phyloP scores from a whole-genome alignment of 2,329 filamentous ascomycete genomes.

The Clarireedia sp. region DNA sequence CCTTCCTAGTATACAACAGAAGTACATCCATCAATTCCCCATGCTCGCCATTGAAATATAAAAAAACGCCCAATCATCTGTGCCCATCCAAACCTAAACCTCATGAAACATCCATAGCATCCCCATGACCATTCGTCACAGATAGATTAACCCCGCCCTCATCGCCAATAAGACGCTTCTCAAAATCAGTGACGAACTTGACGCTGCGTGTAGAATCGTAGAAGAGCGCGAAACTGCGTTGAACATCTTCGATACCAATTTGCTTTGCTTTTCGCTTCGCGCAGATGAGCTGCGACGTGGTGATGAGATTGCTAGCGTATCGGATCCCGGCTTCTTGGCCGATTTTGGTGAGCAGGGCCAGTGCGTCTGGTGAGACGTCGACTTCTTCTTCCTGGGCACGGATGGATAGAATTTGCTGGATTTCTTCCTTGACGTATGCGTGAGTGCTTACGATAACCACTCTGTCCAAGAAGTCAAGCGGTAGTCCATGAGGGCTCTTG shows the following conservation, averaged over 20 bases:
- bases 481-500: conserved; percentile 84
- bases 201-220: conserved; percentile 84
- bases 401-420: conserved; percentile 86
- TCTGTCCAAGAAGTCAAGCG: conserved; percentile 90
- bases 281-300: conserved; percentile 79
- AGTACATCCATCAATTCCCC: not conserved
- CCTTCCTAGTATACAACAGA: conserved; percentile 10
- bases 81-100: not conserved
- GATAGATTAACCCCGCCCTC: conserved; percentile 70
- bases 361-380: conserved; percentile 79
- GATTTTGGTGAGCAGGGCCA: conserved; percentile 91
- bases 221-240: conserved; percentile 89
- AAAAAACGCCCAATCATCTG: conserved; percentile 6
- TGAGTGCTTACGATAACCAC: conserved; percentile 95
- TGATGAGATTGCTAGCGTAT: conserved; percentile 97
- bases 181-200: conserved; percentile 81
- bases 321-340: conserved; percentile 84
- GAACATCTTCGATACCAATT: conserved; percentile 79
- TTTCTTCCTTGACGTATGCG: conserved; percentile 72
- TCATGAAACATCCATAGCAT: conserved; percentile 54
- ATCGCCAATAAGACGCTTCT: conserved; percentile 88
- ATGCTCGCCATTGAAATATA: not conserved
- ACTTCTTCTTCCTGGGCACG: conserved; percentile 94
- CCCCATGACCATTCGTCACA: conserved; percentile 47
- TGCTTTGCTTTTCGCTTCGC: conserved; percentile 80